phyloP scores from a whole-genome alignment of 2,329 filamentous ascomycete genomes.

The Lithohypha guttulata region DNA sequence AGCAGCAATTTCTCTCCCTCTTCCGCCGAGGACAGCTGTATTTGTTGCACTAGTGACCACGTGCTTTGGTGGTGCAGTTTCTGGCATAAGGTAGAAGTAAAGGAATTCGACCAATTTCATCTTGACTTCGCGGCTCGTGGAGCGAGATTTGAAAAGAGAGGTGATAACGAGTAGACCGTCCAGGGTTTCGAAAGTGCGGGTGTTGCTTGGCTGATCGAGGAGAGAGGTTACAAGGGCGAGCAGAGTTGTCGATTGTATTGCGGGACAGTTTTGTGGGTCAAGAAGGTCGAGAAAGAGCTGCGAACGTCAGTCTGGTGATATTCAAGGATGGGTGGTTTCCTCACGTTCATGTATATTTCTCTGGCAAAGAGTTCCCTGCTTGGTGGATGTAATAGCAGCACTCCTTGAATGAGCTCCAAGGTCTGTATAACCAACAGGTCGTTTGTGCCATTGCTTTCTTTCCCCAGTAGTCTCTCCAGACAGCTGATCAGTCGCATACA shows the following conservation, averaged over 20 bases:
- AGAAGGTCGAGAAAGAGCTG: slow-evolving; percentile 85
- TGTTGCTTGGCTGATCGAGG: slow-evolving; percentile 76
- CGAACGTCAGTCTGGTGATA: background rate
- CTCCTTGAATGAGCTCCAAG: slow-evolving; percentile 79
- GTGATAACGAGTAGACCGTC: slow-evolving; percentile 88
- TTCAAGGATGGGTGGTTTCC: slow-evolving; percentile 24
- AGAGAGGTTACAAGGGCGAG: slow-evolving; percentile 83
- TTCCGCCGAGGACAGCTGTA: slow-evolving; percentile 41
- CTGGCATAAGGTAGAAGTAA: slow-evolving; percentile 98
- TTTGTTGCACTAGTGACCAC: slow-evolving; percentile 25
- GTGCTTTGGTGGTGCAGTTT: slow-evolving; percentile 41
- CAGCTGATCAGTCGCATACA: slow-evolving; percentile 74
- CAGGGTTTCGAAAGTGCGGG: slow-evolving; percentile 79
- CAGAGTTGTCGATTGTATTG: slow-evolving; percentile 81
- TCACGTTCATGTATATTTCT: slow-evolving; percentile 87
- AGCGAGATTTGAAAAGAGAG: slow-evolving; percentile 80
- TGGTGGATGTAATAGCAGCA: slow-evolving; percentile 77
- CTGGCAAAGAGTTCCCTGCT: slow-evolving; percentile 78
- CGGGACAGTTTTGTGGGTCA: slow-evolving; percentile 81
- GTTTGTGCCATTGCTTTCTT: slow-evolving; percentile 69
- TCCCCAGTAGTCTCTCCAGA: slow-evolving; percentile 74
- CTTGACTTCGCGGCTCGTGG: slow-evolving; percentile 79
- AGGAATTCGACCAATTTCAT: slow-evolving; percentile 94
- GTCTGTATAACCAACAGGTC: slow-evolving; percentile 81
- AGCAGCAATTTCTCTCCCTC: slow-evolving; percentile 56